A percentile compares a stretch with the other conserved stretches of the same genome.
Evolutionary conservation across 345 rosid genomes (phyloP).

Genomic region (Eucalyptus shirleyi): DNA sequence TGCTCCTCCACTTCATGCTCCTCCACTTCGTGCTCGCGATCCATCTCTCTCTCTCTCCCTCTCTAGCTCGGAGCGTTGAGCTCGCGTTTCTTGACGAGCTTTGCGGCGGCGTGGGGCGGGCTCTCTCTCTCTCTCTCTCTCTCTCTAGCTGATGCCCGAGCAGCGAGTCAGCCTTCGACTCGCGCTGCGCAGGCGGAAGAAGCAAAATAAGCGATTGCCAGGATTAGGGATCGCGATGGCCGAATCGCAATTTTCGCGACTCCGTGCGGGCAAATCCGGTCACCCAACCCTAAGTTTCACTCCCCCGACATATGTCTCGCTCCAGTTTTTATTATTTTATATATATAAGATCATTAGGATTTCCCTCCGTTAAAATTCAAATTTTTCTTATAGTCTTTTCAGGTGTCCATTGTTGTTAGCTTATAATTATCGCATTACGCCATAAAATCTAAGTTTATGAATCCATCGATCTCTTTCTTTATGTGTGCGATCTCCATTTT

Average conservation of each 20-base stretch:
- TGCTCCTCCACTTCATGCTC: slow-evolving; percentile 38
- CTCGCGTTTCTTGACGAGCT: not conserved
- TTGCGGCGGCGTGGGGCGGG: not conserved
- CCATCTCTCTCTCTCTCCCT: not conserved
- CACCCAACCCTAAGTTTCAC: not conserved
- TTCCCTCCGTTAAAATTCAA: not conserved
- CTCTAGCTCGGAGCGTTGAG: not conserved
- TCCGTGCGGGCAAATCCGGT: not conserved
- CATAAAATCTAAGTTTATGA: not conserved
- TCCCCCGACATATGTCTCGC: not conserved
- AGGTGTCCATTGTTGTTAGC: not conserved
- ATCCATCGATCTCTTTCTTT: not conserved
- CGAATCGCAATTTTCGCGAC: not conserved
- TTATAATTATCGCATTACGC: not conserved
- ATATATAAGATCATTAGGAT: not conserved
- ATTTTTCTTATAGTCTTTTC: not conserved
- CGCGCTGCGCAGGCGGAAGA: not conserved
- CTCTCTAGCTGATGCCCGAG: not conserved
- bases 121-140: not conserved
- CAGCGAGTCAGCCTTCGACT: not conserved
- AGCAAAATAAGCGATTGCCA: not conserved
- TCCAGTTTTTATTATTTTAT: not conserved
- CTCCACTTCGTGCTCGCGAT: slow-evolving; percentile 32
- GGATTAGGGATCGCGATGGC: not conserved
- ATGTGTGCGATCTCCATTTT: not conserved